phyloP scores from a whole-genome alignment of 371 early-diverging fungal species.

The Mucor indicus region DNA sequence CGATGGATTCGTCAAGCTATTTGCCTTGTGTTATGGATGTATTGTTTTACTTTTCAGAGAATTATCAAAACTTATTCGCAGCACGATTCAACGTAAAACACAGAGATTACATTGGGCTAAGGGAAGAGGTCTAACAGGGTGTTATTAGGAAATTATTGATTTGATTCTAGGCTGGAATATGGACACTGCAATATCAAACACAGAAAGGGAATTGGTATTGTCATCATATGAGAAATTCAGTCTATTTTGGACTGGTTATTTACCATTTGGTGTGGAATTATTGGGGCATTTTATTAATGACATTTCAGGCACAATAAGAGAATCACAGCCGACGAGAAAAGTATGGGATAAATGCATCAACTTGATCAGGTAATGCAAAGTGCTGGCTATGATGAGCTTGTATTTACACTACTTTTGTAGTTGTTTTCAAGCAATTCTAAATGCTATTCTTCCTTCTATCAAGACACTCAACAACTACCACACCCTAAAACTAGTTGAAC shows the following conservation, averaged over 20 bases:
- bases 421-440: slow-evolving; percentile 15
- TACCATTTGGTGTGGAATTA: slow-evolving; percentile 41
- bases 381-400: neutral
- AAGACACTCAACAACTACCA: neutral
- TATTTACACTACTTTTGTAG: neutral
- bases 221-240: slow-evolving; percentile 18
- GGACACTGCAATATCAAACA: slow-evolving; percentile 45
- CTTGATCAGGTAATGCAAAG: slow-evolving; percentile 19
- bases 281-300: slow-evolving; percentile 52
- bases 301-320: slow-evolving; percentile 15
- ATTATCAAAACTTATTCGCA: slow-evolving; percentile 26
- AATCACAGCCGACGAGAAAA: slow-evolving; percentile 1
- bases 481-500: neutral
- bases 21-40: slow-evolving; percentile 26
- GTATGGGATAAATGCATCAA: slow-evolving; percentile 13
- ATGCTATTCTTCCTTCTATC: slow-evolving; percentile 9
- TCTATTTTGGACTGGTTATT: slow-evolving; percentile 24
- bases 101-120: neutral
- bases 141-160: slow-evolving; percentile 58
- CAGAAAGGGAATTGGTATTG: slow-evolving; percentile 17
- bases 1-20: slow-evolving; percentile 37
- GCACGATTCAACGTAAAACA: slow-evolving; percentile 31
- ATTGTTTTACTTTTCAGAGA: slow-evolving; percentile 20
- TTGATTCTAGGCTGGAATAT: slow-evolving; percentile 70
- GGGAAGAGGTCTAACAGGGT: too few species aligned